Conservation (phyloP, 371 early-diverging fungal genomes). For the Syncephalastrum contaminatum region DNA sequence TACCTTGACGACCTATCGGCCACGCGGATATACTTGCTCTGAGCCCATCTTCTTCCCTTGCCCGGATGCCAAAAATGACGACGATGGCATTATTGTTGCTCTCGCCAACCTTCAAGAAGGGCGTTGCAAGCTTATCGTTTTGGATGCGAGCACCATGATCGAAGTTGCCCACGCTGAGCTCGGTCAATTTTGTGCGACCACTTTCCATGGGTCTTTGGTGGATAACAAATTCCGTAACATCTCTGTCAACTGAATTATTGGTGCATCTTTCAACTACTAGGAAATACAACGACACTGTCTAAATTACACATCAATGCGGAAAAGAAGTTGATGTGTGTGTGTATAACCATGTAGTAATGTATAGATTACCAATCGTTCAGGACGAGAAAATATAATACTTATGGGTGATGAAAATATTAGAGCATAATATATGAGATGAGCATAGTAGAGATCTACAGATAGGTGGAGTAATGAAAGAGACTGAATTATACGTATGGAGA, state of each 20-base stretch:
- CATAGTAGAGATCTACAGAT: no score
- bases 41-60: slow-evolving; percentile 66
- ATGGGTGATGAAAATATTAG: no score
- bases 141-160: slow-evolving; percentile 56
- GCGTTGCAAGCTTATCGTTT: slow-evolving; percentile 48
- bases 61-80: slow-evolving; percentile 45
- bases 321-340: no score
- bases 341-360: no score
- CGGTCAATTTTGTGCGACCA: slow-evolving; percentile 44
- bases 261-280: no score
- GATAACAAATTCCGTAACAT: slow-evolving; percentile 33
- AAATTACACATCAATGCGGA: no score
- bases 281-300: no score
- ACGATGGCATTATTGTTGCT: slow-evolving; percentile 62
- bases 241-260: slow-evolving; percentile 21
- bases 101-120: slow-evolving; percentile 37
- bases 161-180: slow-evolving; percentile 52
- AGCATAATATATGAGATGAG: no score
- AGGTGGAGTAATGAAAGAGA: no score
- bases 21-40: slow-evolving; percentile 51
- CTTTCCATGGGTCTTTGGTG: slow-evolving; percentile 56
- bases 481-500: no score
- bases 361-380: no score
- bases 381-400: no score
- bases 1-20: slow-evolving; percentile 3